These are phyloP conservation scores for Galerina sulciceps DNA, from an alignment of 768 basidiomycete genomes.

Conservation along the genomic window DNA sequence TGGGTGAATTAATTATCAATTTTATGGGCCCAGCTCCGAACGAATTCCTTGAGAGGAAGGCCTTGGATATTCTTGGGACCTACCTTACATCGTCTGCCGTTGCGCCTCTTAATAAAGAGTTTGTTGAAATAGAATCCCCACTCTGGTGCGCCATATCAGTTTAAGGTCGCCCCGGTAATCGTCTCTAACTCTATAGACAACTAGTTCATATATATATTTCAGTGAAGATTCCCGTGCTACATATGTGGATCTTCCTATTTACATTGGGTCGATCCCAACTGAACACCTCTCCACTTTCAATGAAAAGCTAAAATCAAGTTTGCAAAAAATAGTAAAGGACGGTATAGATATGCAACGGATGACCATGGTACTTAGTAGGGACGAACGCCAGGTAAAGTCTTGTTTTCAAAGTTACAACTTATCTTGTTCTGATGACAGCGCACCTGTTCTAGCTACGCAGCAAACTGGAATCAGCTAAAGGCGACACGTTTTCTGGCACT, in stretches of 20 bases:
- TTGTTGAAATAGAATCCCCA: slow-evolving; percentile 88
- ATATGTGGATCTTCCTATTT: slow-evolving; percentile 73
- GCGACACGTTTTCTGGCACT: slow-evolving; percentile 74
- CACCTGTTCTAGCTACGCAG: slow-evolving; percentile 65
- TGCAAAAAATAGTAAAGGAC: slow-evolving; percentile 69
- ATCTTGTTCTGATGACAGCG: slow-evolving; percentile 7
- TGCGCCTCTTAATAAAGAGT: slow-evolving; percentile 88
- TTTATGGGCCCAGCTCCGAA: slow-evolving; percentile 81
- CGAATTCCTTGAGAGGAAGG: slow-evolving; percentile 78
- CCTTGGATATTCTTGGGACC: slow-evolving; percentile 81
- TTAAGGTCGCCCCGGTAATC: neutral
- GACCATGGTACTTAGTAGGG: slow-evolving; percentile 81
- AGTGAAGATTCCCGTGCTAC: slow-evolving; percentile 77
- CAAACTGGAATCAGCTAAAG: slow-evolving; percentile 81
- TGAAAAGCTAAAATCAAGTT: slow-evolving; percentile 65
- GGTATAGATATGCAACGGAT: slow-evolving; percentile 93
- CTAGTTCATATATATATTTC: slow-evolving; percentile 86
- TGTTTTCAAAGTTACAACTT: neutral
- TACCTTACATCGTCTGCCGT: slow-evolving; percentile 88
- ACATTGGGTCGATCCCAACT: slow-evolving; percentile 82
- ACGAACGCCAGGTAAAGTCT: slow-evolving; percentile 79
- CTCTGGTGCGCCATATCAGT: slow-evolving; percentile 61
- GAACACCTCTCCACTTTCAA: slow-evolving; percentile 79
- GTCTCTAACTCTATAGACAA: neutral
- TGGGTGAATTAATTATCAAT: slow-evolving; percentile 81